phyloP scores from a whole-genome alignment of 805 yeast genomes.

The Cyberlindnera lachancei region DNA sequence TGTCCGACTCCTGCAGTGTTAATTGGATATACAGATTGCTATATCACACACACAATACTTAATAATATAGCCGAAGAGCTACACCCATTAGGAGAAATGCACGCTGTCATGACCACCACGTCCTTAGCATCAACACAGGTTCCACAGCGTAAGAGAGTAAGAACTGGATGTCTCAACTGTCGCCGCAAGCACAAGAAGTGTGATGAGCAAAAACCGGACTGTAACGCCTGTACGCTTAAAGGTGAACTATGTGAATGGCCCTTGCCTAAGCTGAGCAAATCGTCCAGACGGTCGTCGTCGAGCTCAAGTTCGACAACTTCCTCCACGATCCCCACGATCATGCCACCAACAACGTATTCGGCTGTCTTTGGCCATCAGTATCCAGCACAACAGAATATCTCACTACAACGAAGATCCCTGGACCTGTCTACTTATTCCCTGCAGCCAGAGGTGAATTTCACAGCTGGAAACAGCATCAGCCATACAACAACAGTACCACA shows the following conservation, averaged over 20 bases:
- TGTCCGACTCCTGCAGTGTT: no score
- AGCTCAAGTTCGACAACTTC: background rate
- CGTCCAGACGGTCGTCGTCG: conserved; percentile 2
- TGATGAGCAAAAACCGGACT: conserved; percentile 39
- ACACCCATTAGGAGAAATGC: background rate
- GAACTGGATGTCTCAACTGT: conserved; percentile 54
- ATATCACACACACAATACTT: background rate
- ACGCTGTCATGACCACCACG: background rate
- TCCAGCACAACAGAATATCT: background rate
- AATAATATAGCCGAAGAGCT: background rate
- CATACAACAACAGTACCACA: background rate
- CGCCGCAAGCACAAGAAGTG: conserved; percentile 60
- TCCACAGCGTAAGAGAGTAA: conserved; percentile 27
- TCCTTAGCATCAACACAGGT: background rate
- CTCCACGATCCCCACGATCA: background rate
- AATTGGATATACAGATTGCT: background rate
- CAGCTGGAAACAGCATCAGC: background rate
- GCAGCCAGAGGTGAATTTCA: background rate
- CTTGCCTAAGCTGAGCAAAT: conserved; percentile 31
- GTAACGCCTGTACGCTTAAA: conserved; percentile 7
- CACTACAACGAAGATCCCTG: background rate
- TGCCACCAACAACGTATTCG: background rate
- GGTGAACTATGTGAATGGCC: conserved; percentile 15
- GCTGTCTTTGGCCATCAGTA: background rate
- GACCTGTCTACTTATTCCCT: conserved; percentile 1